Conservation (phyloP, 495 filamentous ascomycete genomes). For the Lasiosphaeris hirsuta region DNA sequence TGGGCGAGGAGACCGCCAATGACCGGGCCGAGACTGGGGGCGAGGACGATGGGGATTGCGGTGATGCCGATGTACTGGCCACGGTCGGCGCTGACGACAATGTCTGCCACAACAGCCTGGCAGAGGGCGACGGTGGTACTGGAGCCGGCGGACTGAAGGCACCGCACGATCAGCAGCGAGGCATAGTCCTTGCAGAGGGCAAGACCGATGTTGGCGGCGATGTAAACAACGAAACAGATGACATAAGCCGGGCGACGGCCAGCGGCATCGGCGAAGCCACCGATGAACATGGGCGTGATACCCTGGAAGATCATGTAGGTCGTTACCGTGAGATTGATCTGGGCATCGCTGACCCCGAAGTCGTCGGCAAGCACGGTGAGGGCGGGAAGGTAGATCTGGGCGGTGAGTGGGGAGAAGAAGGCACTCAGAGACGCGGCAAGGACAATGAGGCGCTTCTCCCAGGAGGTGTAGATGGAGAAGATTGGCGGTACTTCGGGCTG, state of each 20-base stretch:
- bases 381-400: slow-evolving; percentile 69
- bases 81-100: slow-evolving; percentile 49
- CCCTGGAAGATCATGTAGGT: slow-evolving; percentile 60
- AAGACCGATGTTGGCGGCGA: slow-evolving; percentile 54
- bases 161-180: slow-evolving; percentile 50
- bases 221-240: slow-evolving; percentile 53
- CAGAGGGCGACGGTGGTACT: slow-evolving; percentile 50
- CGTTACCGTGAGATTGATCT: slow-evolving; percentile 63
- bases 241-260: slow-evolving; percentile 57
- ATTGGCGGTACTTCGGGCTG: slow-evolving; percentile 21
- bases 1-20: slow-evolving; percentile 59
- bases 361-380: slow-evolving; percentile 53
- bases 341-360: slow-evolving; percentile 48
- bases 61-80: slow-evolving; percentile 46
- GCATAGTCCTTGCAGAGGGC: slow-evolving; percentile 49
- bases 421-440: slow-evolving; percentile 56
- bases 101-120: slow-evolving; percentile 55
- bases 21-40: slow-evolving; percentile 24
- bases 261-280: slow-evolving; percentile 50
- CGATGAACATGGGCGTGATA: slow-evolving; percentile 55
- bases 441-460: slow-evolving; percentile 59
- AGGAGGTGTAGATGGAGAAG: slow-evolving; percentile 54
- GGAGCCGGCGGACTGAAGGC: slow-evolving; percentile 54
- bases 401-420: slow-evolving; percentile 69
- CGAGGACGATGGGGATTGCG: slow-evolving; percentile 33